These are phyloP conservation scores for Pythium plurisporium DNA, from an alignment of 352 stramenopile genomes.

Conservation along the genomic window DNA sequence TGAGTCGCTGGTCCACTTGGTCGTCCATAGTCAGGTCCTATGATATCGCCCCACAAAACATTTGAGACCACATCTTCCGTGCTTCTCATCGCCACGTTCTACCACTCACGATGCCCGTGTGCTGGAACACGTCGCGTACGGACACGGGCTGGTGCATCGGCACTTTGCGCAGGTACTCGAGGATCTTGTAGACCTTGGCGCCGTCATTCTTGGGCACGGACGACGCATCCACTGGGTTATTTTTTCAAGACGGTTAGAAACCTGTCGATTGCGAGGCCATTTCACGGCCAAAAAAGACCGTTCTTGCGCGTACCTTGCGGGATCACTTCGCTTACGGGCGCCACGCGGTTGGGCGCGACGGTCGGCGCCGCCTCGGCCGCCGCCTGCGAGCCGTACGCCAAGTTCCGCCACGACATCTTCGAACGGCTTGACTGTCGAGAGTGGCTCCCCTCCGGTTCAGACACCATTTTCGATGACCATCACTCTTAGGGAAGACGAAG, in stretches of 20 bases:
- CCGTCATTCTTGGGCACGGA: conserved; percentile 81
- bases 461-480: conserved; percentile 3
- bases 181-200: conserved; percentile 85
- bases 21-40: conserved; percentile 77
- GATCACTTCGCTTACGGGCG: conserved; percentile 49
- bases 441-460: not conserved
- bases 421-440: not conserved
- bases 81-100: no score
- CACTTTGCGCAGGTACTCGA: conserved; percentile 80
- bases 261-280: not conserved
- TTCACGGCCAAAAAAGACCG: not conserved
- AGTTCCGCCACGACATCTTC: conserved; percentile 68
- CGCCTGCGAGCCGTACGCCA: conserved; percentile 78
- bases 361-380: conserved; percentile 60
- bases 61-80: not conserved
- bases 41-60: not conserved
- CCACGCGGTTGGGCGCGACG: conserved; percentile 45
- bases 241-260: not conserved
- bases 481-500: conserved; percentile 6
- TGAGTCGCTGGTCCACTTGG: conserved; percentile 78
- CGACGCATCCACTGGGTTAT: conserved; percentile 67
- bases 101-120: conserved; percentile 73
- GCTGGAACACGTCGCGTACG: conserved; percentile 69
- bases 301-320: conserved; percentile 42
- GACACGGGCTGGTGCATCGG: conserved; percentile 73